Evolutionary conservation across 139 green algal genomes (phyloP).

Genomic region (Tetraselmis chui): DNA sequence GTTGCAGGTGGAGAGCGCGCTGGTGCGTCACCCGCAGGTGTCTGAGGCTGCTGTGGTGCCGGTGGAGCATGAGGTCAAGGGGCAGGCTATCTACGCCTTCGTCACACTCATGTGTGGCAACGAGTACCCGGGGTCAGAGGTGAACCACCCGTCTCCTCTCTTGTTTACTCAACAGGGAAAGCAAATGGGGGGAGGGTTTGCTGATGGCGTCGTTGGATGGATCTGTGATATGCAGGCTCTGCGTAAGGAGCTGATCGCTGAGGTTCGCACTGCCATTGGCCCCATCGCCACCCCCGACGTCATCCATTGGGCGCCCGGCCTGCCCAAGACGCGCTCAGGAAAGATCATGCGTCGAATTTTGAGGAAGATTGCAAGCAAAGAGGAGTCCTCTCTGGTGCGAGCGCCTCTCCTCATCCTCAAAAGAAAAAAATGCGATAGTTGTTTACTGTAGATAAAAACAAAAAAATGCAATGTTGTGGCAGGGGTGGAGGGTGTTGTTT

Average conservation of each 20-base stretch:
- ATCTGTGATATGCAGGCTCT: no score
- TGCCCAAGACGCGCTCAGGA: conserved; percentile 88
- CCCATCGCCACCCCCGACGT: conserved; percentile 90
- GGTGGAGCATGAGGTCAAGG: conserved; percentile 87
- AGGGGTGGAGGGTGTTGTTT: no score
- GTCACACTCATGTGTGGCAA: conserved; percentile 72
- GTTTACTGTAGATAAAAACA: no score
- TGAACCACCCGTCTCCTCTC: background rate
- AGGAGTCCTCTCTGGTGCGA: conserved; percentile 24
- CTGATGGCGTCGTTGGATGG: no score
- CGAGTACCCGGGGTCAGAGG: conserved; percentile 32
- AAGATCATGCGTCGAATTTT: conserved; percentile 92
- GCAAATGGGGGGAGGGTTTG: no score
- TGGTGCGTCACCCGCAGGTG: conserved; percentile 66
- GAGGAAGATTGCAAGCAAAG: conserved; percentile 68
- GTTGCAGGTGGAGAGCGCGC: conserved; percentile 69
- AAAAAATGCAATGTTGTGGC: no score
- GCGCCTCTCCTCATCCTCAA: no score
- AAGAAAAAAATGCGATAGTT: no score
- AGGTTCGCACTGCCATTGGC: conserved; percentile 56
- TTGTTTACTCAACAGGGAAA: no score
- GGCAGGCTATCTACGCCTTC: conserved; percentile 92
- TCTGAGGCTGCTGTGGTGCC: conserved; percentile 90
- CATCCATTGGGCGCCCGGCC: conserved; percentile 86
- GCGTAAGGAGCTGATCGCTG: conserved; percentile 57